phyloP scores from a whole-genome alignment of 768 basidiomycete species.

The Solioccasus polychromus region DNA sequence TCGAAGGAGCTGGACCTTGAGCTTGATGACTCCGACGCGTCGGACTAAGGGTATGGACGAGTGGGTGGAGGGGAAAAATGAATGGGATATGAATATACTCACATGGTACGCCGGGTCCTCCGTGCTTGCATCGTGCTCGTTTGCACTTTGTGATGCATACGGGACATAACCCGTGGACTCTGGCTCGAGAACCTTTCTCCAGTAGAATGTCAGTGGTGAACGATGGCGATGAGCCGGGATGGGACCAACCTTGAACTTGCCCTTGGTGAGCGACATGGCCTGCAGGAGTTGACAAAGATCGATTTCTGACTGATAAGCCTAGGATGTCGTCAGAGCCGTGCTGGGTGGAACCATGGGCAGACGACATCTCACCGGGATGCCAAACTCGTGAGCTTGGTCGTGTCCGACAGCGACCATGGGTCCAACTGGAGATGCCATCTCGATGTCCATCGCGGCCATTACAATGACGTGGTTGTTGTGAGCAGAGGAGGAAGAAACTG shows the following conservation, averaged over 20 bases:
- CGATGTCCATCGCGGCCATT: conserved; percentile 28
- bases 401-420: conserved; percentile 25
- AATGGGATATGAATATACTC: conserved; percentile 11
- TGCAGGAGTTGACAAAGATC: conserved; percentile 55
- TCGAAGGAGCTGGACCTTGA: conserved; percentile 40
- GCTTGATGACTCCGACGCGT: conserved; percentile 44
- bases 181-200: conserved; percentile 34
- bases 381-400: conserved; percentile 15
- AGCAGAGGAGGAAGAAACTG: neutral
- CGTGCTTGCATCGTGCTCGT: conserved; percentile 40
- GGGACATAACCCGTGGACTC: conserved; percentile 20
- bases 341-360: neutral
- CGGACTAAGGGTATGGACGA: conserved; percentile 33
- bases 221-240: neutral
- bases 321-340: neutral
- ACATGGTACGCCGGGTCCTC: conserved; percentile 47
- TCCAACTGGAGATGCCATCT: conserved; percentile 32
- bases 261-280: conserved; percentile 46
- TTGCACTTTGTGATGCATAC: conserved; percentile 32
- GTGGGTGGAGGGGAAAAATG: neutral
- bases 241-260: conserved; percentile 30
- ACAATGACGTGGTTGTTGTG: conserved; percentile 2
- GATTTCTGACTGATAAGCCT: conserved; percentile 33
- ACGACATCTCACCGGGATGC: conserved; percentile 22
- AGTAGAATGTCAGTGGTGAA: conserved; percentile 20